These are phyloP conservation scores for Telfairia occidentalis DNA, from an alignment of 331 rosid genomes.

Conservation along the genomic window DNA sequence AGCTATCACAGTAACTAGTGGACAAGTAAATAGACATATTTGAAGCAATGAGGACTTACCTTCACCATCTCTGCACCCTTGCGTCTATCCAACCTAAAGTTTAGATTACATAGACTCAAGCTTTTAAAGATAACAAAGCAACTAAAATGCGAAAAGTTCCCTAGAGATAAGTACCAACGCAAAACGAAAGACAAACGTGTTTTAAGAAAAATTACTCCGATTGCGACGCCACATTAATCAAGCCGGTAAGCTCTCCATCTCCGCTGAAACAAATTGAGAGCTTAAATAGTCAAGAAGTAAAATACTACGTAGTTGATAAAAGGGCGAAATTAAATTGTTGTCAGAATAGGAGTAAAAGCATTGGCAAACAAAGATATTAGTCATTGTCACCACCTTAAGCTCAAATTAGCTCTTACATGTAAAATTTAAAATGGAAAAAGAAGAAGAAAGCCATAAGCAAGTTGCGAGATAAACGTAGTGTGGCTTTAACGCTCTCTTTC, in stretches of 20 bases:
- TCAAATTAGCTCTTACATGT: background rate
- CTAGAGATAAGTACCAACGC: background rate
- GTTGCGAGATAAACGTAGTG: background rate
- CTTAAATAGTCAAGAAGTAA: background rate
- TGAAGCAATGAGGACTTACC: conserved; percentile 30
- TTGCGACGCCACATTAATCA: conserved; percentile 15
- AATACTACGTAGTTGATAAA: background rate
- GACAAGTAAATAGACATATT: background rate
- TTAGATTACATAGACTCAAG: background rate
- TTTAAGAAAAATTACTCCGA: conserved; percentile 20
- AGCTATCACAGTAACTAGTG: background rate
- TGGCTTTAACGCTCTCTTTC: background rate
- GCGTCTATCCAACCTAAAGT: conserved; percentile 34
- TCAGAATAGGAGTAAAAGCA: background rate
- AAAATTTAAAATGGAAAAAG: background rate
- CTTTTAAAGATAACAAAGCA: background rate
- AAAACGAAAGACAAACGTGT: background rate
- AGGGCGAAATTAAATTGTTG: background rate
- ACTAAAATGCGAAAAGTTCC: background rate
- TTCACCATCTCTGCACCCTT: conserved; percentile 27
- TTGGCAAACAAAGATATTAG: background rate
- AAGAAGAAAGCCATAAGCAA: background rate
- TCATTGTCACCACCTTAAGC: background rate
- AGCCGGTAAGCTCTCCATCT: conserved; percentile 26
- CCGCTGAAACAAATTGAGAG: conserved; percentile 26